Base-by-base conservation (phyloP, 2,329 filamentous ascomycete genomes). In the Nemania bipapillata region DNA sequence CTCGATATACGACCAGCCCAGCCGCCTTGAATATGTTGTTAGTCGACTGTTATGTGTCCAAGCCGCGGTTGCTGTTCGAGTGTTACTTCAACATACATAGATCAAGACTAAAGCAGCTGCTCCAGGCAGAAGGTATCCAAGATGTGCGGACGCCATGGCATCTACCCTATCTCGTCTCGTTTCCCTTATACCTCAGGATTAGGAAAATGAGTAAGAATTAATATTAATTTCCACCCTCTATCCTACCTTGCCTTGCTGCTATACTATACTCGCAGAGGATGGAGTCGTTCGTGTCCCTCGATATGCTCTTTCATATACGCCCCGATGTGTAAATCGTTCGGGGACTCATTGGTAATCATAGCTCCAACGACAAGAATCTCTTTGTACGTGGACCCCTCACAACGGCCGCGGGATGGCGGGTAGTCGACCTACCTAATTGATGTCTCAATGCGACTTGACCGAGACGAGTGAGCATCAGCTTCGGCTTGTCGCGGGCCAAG, bases 1-100 rank as follows among this genome's bases (percentile, higher is more conserved):
- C 73, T 63, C 87, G 83, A 75, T 91, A 90, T 50, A 87, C 72
- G 58, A 84, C 76, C 32, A 88, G 74, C 47, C 78, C 79, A 62
- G 65, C 30, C 26, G 57, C 45, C 77, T 78, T 49, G 24, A 53
- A 1, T n/a, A 4, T 28, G n/a, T 37, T 58, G 68, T 71, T 50
- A 68, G 61, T 65, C 15, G 17, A n/a, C 15, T 47, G 20, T 3
- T 28, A 3, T 9, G 35, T 40, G 20, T 30, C 3, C 28, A 28
- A 11, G 28, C 20, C 35, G 20, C 42, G 4, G 24, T 5, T 11
- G 17, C 28, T 47, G 26, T 35, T 37, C 4, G 1, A 47, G n/a
- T 22, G 20, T 47, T 15, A 17, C 28, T 55, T 7, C 47, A 3
- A 60, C 72, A 60, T 65, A 73, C 72, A 54, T 70, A 73, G 11